Percentiles rank a stretch among this genome's conserved stretches.
Conservation (phyloP, 176 grass and related monocot species). For the Lolium rigidum region DNA sequence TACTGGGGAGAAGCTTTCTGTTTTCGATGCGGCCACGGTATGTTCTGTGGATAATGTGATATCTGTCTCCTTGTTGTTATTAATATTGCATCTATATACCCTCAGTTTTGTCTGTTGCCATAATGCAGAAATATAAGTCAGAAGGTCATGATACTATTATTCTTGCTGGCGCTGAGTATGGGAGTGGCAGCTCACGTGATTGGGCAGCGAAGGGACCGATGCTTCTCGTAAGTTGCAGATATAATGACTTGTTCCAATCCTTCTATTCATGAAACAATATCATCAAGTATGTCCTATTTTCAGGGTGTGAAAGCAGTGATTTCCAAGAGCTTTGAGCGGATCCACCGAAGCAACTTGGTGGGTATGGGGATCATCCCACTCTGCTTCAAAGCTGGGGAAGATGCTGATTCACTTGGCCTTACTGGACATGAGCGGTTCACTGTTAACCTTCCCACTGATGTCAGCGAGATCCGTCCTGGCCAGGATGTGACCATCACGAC, state of each 20-base stretch:
- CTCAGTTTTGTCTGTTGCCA: neutral
- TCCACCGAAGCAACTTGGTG: conserved; percentile 96
- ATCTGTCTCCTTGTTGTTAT: neutral
- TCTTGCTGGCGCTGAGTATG: conserved; percentile 95
- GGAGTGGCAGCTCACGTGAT: conserved; percentile 97
- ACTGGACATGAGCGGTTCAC: conserved; percentile 89
- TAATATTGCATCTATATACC: neutral
- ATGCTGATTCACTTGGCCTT: conserved; percentile 86
- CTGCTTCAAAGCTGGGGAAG: conserved; percentile 86
- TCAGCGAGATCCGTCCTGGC: conserved; percentile 81
- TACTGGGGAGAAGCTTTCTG: conserved; percentile 85
- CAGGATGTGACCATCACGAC: conserved; percentile 82
- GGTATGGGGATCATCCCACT: conserved; percentile 96
- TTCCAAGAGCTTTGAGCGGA: conserved; percentile 97
- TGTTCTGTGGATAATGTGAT: conserved; percentile 25
- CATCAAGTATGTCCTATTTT: conserved; percentile 17
- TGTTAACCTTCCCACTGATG: conserved; percentile 67
- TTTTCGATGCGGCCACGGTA: conserved; percentile 91
- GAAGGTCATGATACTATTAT: conserved; percentile 82
- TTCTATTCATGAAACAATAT: neutral
- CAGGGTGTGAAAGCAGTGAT: conserved; percentile 98
- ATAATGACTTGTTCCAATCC: neutral
- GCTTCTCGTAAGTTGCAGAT: conserved; percentile 68
- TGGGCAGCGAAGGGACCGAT: conserved; percentile 98
- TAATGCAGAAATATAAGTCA: conserved; percentile 79